These are phyloP conservation scores for Aschersonia sp. DNA, from an alignment of 2,329 filamentous ascomycete genomes.

Conservation along the genomic window DNA sequence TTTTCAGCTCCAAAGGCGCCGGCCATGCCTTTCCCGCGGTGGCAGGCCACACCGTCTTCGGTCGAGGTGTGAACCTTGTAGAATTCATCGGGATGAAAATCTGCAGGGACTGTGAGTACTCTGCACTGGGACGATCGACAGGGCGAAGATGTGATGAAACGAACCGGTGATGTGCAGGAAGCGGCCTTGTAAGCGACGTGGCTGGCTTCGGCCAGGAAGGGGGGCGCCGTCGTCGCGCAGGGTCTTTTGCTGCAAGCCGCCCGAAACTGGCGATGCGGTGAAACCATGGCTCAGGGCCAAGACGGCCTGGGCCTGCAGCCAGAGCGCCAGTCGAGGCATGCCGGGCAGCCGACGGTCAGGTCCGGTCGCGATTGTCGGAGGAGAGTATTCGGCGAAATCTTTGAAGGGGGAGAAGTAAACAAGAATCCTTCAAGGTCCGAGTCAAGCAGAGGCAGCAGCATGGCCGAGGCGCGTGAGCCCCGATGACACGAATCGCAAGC, in stretches of 20 bases:
- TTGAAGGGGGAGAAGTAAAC: neutral
- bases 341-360: neutral
- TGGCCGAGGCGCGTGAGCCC: neutral
- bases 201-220: constrained; percentile 7
- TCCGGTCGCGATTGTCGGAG: no score
- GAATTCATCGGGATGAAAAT: constrained; percentile 81
- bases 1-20: constrained; percentile 76
- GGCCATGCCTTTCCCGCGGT: constrained; percentile 60
- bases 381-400: neutral
- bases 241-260: constrained; percentile 6
- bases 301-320: constrained; percentile 14
- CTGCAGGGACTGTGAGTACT: constrained; percentile 27
- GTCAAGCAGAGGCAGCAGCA: neutral
- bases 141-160: constrained; percentile 9
- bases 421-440: neutral
- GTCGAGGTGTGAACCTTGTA: constrained; percentile 71
- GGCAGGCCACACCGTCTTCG: constrained; percentile 55
- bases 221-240: neutral
- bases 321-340: constrained; percentile 13
- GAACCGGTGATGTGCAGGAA: constrained; percentile 84
- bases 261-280: constrained; percentile 10
- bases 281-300: constrained; percentile 9
- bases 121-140: neutral
- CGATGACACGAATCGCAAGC: neutral
- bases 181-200: constrained; percentile 47